Evolutionary conservation across 2,329 filamentous ascomycete species (phyloP), one percentile per base, ranked within the genome.

Genomic region (Ceratocystis papillata): DNA sequence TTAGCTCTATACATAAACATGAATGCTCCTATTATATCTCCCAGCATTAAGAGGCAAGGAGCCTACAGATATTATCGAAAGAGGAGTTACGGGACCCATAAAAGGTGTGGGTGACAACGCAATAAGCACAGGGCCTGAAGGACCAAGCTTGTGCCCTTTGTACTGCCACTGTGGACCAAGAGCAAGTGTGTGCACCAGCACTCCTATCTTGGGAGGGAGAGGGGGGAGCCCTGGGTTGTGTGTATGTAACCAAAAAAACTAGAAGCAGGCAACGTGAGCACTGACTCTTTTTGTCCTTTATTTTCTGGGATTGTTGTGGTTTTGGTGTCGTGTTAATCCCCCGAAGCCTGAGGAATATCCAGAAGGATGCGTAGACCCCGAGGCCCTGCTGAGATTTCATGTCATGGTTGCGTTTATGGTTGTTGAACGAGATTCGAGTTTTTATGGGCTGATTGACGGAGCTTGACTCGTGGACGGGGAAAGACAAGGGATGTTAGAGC

Each of bases 351-450:
- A 55, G 22, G 22, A 15, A 30, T 57, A 30, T 25, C 5, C 33
- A 28, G 53, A 57, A 57, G 53, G 53, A 57, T 57, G 53, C 53
- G 22, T 30, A 57, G 53, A 57, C 53, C 53, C 53, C 53, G 25
- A 57, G 53, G 5, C 53, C 53, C 53, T 50, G 48, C 37, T 22
- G 48, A 50, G 20, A 37, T 37, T 60, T 60, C 22, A 57, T 33
- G 22, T 57, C 25, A 57, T 57, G 53, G 53, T 15, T 57, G 22
- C 6, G 22, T 17, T 41, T 15, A 41, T 41, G 37, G 37, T 15
- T 15, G 37, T 41, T 41, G 37, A 41, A 41, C 37, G 12, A 33
- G 53, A 57, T 57, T 57, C 53, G 17, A 57, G 10, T 30, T 30
- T 37, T 55, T 28, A 28, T 33, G 28, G 55, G 15, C 25, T 37